Evolutionary conservation across 495 filamentous ascomycete genomes (phyloP).

Genomic region (Penicillium chermesinum): DNA sequence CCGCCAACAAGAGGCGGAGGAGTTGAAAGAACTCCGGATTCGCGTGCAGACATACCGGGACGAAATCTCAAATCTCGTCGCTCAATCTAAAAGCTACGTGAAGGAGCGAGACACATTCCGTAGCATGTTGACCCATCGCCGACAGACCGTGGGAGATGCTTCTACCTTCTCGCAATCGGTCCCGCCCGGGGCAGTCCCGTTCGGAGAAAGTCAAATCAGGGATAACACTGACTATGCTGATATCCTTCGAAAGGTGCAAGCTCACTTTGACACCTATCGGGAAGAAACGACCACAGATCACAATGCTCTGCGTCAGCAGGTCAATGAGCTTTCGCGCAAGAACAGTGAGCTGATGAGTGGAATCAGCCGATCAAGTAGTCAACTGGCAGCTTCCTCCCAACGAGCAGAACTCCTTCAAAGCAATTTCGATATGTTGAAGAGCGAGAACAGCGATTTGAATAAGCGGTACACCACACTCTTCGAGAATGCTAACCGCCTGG

Average conservation of each 20-base stretch:
- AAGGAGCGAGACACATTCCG: conserved; percentile 96
- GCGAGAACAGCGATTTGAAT: conserved; percentile 77
- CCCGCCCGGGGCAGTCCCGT: conserved; percentile 40
- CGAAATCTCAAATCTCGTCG: conserved; percentile 72
- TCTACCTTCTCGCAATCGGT: conserved; percentile 64
- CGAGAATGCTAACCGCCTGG: conserved; percentile 81
- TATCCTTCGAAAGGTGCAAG: conserved; percentile 76
- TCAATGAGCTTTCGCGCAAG: conserved; percentile 72
- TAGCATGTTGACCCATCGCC: conserved; percentile 76
- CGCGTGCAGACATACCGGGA: conserved; percentile 56
- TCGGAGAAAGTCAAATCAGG: conserved; percentile 34
- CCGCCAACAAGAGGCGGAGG: conserved; percentile 65
- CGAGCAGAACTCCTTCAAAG: conserved; percentile 86
- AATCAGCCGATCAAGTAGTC: conserved; percentile 67
- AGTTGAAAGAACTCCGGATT: conserved; percentile 63
- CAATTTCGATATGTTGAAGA: conserved; percentile 76
- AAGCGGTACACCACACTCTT: conserved; percentile 69
- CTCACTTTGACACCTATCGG: conserved; percentile 84
- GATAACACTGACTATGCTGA: conserved; percentile 59
- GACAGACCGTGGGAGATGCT: conserved; percentile 56
- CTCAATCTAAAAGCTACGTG: conserved; percentile 84
- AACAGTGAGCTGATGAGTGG: conserved; percentile 78
- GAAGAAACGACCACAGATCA: conserved; percentile 77
- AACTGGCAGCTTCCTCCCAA: conserved; percentile 72
- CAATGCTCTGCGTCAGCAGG: conserved; percentile 76